Evolutionary conservation across 257 asterid species (phyloP).

Genomic region (Solanum clarkiae): DNA sequence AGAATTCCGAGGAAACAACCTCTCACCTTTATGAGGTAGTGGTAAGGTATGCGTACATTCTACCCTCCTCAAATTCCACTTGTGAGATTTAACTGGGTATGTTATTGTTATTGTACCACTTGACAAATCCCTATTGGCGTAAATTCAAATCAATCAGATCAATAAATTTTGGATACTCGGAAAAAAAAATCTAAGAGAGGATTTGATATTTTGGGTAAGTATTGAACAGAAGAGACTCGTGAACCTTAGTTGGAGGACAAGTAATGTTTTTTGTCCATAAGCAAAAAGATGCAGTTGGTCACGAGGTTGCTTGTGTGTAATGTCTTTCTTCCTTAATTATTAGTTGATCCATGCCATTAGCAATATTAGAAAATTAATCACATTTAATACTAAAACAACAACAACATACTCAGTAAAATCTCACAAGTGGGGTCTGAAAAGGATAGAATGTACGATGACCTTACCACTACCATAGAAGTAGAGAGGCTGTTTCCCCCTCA

Average conservation of each 20-base stretch:
- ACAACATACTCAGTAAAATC: too few relatives aligned
- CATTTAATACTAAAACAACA: too few relatives aligned
- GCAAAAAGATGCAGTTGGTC: constrained; percentile 11
- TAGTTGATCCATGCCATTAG: background rate
- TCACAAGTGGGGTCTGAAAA: too few relatives aligned
- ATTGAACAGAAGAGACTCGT: constrained; percentile 1
- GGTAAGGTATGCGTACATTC: too few relatives aligned
- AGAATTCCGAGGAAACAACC: too few relatives aligned
- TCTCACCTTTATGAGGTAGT: too few relatives aligned
- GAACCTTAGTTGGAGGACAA: background rate
- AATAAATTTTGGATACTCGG: background rate
- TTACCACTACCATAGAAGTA: too few relatives aligned
- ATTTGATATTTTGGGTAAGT: background rate
- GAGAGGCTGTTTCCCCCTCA: too few relatives aligned
- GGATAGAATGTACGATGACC: too few relatives aligned
- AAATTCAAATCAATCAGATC: background rate
- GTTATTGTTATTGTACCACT: background rate
- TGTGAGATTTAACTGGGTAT: too few relatives aligned
- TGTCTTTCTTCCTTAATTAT: background rate
- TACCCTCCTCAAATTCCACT: too few relatives aligned
- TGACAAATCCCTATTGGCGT: background rate
- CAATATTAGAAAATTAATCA: background rate
- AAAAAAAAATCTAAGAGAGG: background rate
- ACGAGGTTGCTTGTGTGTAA: constrained; percentile 5
- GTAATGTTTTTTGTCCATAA: constrained; percentile 3